Evolutionary conservation across 306 rosid genomes (phyloP).

Genomic region (Inga laurina): DNA sequence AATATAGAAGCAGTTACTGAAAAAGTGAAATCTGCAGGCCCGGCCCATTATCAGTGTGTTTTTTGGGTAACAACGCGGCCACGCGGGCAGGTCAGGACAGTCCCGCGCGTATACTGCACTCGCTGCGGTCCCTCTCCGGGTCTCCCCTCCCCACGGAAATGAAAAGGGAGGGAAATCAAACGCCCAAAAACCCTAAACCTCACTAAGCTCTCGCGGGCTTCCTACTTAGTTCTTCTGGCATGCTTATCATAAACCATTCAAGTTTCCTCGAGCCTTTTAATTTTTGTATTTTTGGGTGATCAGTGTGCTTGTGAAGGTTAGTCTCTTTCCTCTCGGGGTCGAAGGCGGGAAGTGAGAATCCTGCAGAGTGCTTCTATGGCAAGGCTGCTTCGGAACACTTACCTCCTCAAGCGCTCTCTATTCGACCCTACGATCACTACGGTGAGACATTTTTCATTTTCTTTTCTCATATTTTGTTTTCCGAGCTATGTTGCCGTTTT

Average conservation of each 20-base stretch:
- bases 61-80: no score
- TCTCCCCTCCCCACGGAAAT: background rate
- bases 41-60: background rate
- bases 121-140: background rate
- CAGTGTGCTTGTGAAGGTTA: slow-evolving; percentile 1
- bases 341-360: slow-evolving; percentile 24
- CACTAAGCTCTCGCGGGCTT: background rate
- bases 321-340: background rate
- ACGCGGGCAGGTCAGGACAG: background rate
- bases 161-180: slow-evolving; percentile 54
- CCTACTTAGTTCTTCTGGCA: background rate
- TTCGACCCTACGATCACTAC: slow-evolving; percentile 41
- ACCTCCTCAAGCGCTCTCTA: slow-evolving; percentile 51
- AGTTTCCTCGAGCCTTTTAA: background rate
- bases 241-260: slow-evolving; percentile 3
- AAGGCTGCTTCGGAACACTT: slow-evolving; percentile 60
- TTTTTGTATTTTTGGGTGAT: background rate
- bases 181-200: slow-evolving; percentile 41
- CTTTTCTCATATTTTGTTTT: background rate
- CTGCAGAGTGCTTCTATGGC: slow-evolving; percentile 56
- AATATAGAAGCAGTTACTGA: background rate
- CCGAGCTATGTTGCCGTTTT: background rate
- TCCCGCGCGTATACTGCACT: background rate
- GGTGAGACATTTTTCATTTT: slow-evolving; percentile 8
- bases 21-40: background rate